These are phyloP conservation scores for Ophiosphaerella korrae DNA, from an alignment of 2,329 filamentous ascomycete genomes.

Conservation along the genomic window DNA sequence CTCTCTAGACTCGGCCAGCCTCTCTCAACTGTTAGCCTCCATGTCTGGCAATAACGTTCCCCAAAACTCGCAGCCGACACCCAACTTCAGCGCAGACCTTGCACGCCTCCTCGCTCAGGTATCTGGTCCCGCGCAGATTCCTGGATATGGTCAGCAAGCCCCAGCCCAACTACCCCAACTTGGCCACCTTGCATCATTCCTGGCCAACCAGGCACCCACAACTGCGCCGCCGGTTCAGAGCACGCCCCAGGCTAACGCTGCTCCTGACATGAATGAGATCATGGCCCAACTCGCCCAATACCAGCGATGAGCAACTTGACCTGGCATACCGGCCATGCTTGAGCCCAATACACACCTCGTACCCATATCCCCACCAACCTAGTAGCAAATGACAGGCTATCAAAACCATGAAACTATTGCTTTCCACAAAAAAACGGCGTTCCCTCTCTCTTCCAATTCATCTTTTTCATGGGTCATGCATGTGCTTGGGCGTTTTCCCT, in stretches of 20 bases:
- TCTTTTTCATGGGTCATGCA: slow-evolving; percentile 5
- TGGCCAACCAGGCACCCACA: slow-evolving; percentile 29
- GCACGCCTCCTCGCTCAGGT: slow-evolving; percentile 46
- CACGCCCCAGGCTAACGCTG: slow-evolving; percentile 28
- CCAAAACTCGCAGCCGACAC: slow-evolving; percentile 49
- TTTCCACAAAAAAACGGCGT: slow-evolving; percentile 10
- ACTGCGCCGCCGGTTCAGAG: slow-evolving; percentile 38
- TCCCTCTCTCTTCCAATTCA: background rate
- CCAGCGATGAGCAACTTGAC: slow-evolving; percentile 50
- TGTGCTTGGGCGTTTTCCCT: slow-evolving; percentile 1
- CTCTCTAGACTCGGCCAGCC: slow-evolving; percentile 68
- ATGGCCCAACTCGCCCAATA: slow-evolving; percentile 74
- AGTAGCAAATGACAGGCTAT: background rate
- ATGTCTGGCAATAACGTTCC: slow-evolving; percentile 50
- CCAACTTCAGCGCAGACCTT: slow-evolving; percentile 43
- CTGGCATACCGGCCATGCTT: background rate
- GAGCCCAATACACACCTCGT: background rate
- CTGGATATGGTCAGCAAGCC: slow-evolving; percentile 27
- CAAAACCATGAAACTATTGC: background rate
- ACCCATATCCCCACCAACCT: background rate
- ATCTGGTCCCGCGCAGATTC: slow-evolving; percentile 31
- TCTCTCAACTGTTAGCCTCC: slow-evolving; percentile 72
- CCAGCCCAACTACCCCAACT: slow-evolving; percentile 36
- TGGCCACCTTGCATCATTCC: slow-evolving; percentile 33
- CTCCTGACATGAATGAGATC: slow-evolving; percentile 68